Evolutionary conservation across 2,329 filamentous ascomycete species (phyloP), one percentile per base, ranked within the genome.

Genomic region (Exophiala aquamarina): DNA sequence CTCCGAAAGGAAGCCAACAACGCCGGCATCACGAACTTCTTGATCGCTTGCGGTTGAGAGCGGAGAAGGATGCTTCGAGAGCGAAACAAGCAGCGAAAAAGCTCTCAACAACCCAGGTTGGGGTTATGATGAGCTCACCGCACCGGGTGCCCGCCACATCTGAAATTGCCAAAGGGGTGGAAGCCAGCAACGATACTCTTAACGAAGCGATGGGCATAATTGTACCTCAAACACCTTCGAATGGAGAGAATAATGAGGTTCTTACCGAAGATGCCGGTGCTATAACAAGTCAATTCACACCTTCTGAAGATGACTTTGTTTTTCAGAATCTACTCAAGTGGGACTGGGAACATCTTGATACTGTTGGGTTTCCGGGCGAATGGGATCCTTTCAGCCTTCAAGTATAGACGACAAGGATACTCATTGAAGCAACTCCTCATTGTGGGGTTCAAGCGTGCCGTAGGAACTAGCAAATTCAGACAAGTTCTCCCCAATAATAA

Each of bases 301-400:
- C 50, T 4, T 47, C 44, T 3, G 44, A 49, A 26, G 47, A 51
- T 28, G 56, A 58, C 44, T 49, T 45, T 19, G 48, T 47, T 31
- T 53, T 56, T n/a, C 50, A 56, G 15, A 51, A 54, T 29, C 35
- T 54, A 14, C 48, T 56, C 33, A 50, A 50, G 14, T 54, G 49
- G 51, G 55, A 53, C 2, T 58, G 55, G 56, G 56, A 54, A 44
- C 54, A 33, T 23, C 47, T 58, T 11, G 56, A 58, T 47, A 56
- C 54, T 13, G 48, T 56, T 18, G 56, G 56, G 9, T 51, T 54
- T 26, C 44, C 44, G 3, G 48, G 28, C 3, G 48, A 51, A 4
- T 37, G 35, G 7, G 45, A 54, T 13, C 14, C 47, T 13, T 54
- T 48, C 31, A 39, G 20, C 15, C 29, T 52, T n/a, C n/a, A n/a